Evolutionary conservation across 2,329 filamentous ascomycete species (phyloP).

Genomic region (Talaromyces sp.): DNA sequence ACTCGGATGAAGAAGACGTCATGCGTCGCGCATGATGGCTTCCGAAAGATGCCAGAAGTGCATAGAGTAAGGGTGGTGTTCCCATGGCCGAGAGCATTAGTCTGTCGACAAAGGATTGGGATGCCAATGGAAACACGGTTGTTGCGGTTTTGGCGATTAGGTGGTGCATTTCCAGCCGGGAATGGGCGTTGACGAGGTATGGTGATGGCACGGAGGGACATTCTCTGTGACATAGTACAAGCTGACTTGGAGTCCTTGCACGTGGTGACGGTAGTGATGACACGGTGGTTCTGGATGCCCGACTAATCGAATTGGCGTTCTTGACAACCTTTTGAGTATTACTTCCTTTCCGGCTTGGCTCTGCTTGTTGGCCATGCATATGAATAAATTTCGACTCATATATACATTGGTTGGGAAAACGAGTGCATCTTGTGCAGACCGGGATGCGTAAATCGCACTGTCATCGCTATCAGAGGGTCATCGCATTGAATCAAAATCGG

Average conservation of each 20-base stretch:
- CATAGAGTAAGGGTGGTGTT: constrained; percentile 28
- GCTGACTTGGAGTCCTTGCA: neutral
- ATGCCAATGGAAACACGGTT: constrained; percentile 28
- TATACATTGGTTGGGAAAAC: constrained; percentile 25
- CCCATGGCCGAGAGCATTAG: constrained; percentile 26
- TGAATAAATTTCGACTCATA: constrained; percentile 27
- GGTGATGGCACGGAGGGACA: neutral
- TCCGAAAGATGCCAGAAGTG: constrained; percentile 28
- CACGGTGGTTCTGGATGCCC: neutral
- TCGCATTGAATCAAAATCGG: neutral
- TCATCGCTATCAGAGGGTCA: neutral
- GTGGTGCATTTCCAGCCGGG: constrained; percentile 27
- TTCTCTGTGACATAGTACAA: neutral
- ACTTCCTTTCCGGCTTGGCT: no score
- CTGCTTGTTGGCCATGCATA: constrained; percentile 2
- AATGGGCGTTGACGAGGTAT: constrained; percentile 19
- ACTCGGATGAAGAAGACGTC: constrained; percentile 16
- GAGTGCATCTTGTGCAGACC: constrained; percentile 26
- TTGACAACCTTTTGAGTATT: neutral
- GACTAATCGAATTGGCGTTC: neutral
- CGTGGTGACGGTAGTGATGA: neutral
- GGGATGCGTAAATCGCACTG: constrained; percentile 29
- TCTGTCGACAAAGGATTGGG: constrained; percentile 24
- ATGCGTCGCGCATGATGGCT: constrained; percentile 30
- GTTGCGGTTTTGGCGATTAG: constrained; percentile 28